Percentiles rank a stretch among this genome's conserved stretches.
These are phyloP conservation scores for Phyllosticta citriasiana DNA, from an alignment of 2,329 filamentous ascomycete species.

Conservation along the genomic window DNA sequence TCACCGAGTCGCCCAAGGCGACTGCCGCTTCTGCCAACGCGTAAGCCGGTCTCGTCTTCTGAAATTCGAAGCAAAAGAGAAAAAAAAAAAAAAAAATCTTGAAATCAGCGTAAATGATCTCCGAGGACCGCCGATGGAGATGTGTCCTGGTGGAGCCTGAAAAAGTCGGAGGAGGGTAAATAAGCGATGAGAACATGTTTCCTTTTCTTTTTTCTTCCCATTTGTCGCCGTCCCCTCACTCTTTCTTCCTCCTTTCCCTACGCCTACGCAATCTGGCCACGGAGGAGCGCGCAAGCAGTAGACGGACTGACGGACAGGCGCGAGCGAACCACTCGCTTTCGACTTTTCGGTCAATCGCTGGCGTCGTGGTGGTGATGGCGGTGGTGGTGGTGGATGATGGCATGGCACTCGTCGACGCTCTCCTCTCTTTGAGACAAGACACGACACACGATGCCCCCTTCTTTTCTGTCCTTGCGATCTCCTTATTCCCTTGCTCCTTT, in stretches of 20 bases:
- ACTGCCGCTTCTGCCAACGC: background rate
- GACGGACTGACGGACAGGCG: no score
- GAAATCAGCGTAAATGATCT: background rate
- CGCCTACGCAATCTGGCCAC: no score
- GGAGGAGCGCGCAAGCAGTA: no score
- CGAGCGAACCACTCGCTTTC: no score
- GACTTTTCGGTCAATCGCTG: no score
- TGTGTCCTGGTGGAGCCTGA: background rate
- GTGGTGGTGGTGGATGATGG: no score
- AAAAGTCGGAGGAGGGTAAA: background rate
- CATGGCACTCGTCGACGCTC: background rate
- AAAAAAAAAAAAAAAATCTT: background rate
- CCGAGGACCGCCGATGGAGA: background rate
- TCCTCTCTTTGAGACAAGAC: background rate
- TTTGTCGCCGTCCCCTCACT: background rate
- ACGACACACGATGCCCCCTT: background rate
- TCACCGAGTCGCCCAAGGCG: slow-evolving; percentile 22
- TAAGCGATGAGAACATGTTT: background rate
- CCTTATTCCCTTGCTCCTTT: background rate
- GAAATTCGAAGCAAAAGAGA: background rate
- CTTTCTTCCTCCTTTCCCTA: background rate
- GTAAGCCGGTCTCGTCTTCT: background rate
- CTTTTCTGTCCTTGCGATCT: background rate
- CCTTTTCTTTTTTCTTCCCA: background rate
- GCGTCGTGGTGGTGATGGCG: no score